Percentiles rank a stretch among this genome's conserved stretches.
Conservation (phyloP, 306 rosid genomes). For the Medicago ruthenica region DNA sequence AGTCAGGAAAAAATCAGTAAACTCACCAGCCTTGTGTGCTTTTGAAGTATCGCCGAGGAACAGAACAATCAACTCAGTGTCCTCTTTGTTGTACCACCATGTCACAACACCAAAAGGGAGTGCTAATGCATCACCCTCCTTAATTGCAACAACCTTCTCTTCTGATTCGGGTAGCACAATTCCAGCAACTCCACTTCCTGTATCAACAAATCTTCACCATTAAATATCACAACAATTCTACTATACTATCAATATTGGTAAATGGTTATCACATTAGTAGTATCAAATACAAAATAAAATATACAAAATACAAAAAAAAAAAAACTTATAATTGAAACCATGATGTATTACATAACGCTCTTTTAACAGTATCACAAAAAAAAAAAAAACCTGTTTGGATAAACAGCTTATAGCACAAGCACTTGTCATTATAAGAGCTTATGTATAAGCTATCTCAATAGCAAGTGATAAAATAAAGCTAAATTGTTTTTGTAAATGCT, state of each 20-base stretch:
- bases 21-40: conserved; percentile 77
- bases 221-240: not conserved
- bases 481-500: not conserved
- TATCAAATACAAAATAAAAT: not conserved
- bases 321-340: not conserved
- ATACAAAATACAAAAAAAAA: too few species aligned
- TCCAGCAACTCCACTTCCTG: conserved; percentile 69
- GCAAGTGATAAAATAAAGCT: too few species aligned
- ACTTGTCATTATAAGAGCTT: too few species aligned
- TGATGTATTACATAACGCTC: not conserved
- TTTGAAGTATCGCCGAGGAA: conserved; percentile 76
- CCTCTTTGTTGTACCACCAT: conserved; percentile 80
- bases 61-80: conserved; percentile 63
- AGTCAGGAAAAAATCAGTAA: conserved; percentile 65
- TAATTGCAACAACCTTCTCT: conserved; percentile 72
- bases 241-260: not conserved
- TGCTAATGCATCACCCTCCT: conserved; percentile 77
- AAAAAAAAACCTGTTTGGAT: too few species aligned
- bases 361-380: too few species aligned
- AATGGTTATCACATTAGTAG: not conserved
- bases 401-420: too few species aligned
- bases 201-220: not conserved
- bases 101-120: conserved; percentile 82
- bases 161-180: conserved; percentile 69
- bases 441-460: too few species aligned